Percentiles rank a stretch among this genome's conserved stretches.
These are phyloP conservation scores for Guillardia theta DNA, from an alignment of 78 protist species.

Conservation along the genomic window DNA sequence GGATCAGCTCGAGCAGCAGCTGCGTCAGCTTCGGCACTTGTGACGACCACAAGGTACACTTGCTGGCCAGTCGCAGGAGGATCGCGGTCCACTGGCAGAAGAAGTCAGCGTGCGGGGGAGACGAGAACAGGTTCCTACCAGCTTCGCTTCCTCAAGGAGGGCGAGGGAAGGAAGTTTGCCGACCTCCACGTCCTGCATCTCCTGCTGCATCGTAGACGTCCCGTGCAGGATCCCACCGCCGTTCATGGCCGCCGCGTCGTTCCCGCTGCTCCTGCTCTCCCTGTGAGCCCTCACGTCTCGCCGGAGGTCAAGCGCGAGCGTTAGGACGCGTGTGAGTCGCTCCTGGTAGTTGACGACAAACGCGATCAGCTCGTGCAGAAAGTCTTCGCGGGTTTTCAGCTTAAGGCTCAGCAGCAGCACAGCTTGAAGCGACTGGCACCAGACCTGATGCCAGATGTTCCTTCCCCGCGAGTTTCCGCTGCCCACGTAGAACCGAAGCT, in stretches of 20 bases:
- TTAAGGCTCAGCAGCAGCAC: not conserved
- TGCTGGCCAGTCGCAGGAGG: not conserved
- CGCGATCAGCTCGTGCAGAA: constrained; percentile 6
- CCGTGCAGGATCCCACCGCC: no score
- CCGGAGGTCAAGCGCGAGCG: not conserved
- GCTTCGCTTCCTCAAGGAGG: not conserved
- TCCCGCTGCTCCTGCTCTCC: no score
- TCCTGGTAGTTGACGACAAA: not conserved
- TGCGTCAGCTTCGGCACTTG: not conserved
- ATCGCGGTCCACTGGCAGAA: not conserved
- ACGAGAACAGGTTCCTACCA: no score
- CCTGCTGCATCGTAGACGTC: no score
- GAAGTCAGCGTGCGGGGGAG: no score
- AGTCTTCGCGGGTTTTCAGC: not conserved
- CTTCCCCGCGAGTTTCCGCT: not conserved
- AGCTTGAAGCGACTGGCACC: not conserved
- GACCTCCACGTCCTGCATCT: not conserved
- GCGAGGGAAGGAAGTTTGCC: not conserved
- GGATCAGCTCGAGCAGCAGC: not conserved
- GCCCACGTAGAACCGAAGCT: not conserved
- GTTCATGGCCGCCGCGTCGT: no score
- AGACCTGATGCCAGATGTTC: not conserved
- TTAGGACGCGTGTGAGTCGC: not conserved
- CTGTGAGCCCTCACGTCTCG: not conserved
- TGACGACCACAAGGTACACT: not conserved